Conservation (phyloP, 176 grass and related monocot genomes). For the Canna indica region DNA sequence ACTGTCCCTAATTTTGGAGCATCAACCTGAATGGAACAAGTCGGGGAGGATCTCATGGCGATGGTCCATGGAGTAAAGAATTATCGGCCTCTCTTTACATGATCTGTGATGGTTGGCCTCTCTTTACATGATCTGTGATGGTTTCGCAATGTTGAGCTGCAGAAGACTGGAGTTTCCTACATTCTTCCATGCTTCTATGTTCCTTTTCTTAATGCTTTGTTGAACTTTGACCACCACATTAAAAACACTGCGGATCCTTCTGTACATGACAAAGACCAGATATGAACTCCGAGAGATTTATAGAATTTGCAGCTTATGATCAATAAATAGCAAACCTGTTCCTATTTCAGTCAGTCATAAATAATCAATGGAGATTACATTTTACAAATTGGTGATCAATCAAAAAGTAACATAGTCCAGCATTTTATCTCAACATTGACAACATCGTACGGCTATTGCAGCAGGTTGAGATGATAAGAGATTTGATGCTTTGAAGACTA, state of each 20-base stretch:
- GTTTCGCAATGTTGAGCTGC: conserved; percentile 4
- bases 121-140: too few species aligned
- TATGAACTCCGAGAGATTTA: neutral
- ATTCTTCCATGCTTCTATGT: neutral
- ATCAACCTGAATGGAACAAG: too few species aligned
- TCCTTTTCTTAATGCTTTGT: neutral
- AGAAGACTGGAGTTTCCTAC: conserved; percentile 10
- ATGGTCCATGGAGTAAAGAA: conserved; percentile 13
- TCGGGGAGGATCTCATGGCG: conserved; percentile 2
- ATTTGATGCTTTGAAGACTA: too few species aligned
- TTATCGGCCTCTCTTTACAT: conserved; percentile 5
- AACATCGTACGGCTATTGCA: neutral
- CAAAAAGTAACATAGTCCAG: too few species aligned
- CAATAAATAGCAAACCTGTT: neutral
- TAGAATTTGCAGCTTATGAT: too few species aligned
- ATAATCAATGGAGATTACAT: neutral
- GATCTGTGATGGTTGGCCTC: conserved; percentile 12
- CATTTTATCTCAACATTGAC: too few species aligned
- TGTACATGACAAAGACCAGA: neutral
- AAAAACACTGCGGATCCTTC: conserved; percentile 2
- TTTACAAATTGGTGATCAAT: too few species aligned
- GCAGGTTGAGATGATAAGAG: neutral
- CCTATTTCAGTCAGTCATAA: neutral
- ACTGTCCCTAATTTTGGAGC: too few species aligned
- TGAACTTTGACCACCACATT: neutral